Evolutionary conservation across 2,329 filamentous ascomycete species (phyloP).

Genomic region (Diatrype stigma): DNA sequence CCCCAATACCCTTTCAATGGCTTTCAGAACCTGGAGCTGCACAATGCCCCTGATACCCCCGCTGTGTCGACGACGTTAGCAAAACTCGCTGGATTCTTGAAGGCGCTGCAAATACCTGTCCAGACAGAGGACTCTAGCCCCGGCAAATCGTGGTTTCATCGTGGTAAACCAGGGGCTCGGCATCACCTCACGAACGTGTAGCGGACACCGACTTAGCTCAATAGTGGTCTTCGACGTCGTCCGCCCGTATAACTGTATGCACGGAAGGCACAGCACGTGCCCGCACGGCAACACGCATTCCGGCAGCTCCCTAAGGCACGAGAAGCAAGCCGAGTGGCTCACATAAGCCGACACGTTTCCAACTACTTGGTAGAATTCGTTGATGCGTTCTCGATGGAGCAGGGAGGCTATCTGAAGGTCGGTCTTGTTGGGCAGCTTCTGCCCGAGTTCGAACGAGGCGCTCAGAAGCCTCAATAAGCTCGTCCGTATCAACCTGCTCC

Average conservation of each 20-base stretch:
- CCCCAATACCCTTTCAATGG: conserved; percentile 26
- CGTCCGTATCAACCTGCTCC: conserved; percentile 24
- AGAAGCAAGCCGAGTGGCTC: conserved; percentile 29
- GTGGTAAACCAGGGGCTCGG: conserved; percentile 25
- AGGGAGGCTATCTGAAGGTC: conserved; percentile 26
- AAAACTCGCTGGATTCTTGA: background rate
- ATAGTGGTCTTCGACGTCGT: conserved; percentile 28
- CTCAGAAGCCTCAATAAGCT: conserved; percentile 24
- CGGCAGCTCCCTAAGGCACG: conserved; percentile 27
- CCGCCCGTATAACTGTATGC: conserved; percentile 25
- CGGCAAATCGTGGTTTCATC: conserved; percentile 26
- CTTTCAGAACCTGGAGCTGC: conserved; percentile 24
- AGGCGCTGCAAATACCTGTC: conserved; percentile 19
- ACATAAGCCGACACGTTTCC: conserved; percentile 22
- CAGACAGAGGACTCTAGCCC: conserved; percentile 23
- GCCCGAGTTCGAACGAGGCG: conserved; percentile 22
- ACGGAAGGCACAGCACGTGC: conserved; percentile 27
- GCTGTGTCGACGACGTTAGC: conserved; percentile 7
- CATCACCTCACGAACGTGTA: conserved; percentile 27
- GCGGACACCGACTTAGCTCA: conserved; percentile 27
- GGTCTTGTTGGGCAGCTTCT: conserved; percentile 23
- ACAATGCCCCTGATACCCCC: conserved; percentile 26
- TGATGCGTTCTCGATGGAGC: conserved; percentile 26
- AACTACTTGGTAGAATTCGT: conserved; percentile 27
- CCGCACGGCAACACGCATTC: conserved; percentile 29